Evolutionary conservation across 2,329 filamentous ascomycete species (phyloP).

Genomic region (Ascochyta koolunga): DNA sequence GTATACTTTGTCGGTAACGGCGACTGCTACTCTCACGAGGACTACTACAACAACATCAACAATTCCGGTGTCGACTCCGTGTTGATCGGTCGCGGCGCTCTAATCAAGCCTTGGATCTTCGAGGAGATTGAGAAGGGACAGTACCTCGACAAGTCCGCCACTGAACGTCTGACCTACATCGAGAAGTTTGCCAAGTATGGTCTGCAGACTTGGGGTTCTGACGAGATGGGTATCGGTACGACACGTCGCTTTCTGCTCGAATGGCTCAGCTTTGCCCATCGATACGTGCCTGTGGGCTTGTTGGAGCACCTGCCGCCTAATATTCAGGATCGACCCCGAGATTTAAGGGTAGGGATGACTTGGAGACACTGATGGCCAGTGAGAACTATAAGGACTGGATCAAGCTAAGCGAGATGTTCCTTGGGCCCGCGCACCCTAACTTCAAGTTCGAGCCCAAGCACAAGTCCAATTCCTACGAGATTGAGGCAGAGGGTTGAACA

Average conservation of each 20-base stretch:
- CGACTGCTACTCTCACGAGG: conserved; percentile 90
- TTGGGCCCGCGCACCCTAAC: conserved; percentile 85
- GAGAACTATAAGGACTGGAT: conserved; percentile 97
- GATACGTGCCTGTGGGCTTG: conserved; percentile 89
- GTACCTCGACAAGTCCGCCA: conserved; percentile 92
- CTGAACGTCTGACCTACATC: conserved; percentile 82
- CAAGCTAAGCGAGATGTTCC: conserved; percentile 98
- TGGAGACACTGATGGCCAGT: conserved; percentile 92
- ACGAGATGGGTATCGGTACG: conserved; percentile 90
- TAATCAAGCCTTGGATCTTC: conserved; percentile 98
- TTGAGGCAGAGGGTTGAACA: conserved; percentile 59
- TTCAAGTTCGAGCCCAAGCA: conserved; percentile 98
- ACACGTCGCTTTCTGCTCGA: conserved; percentile 93
- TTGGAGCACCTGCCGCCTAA: conserved; percentile 86
- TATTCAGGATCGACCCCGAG: conserved; percentile 89
- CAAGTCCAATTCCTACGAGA: conserved; percentile 90
- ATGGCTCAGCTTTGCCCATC: conserved; percentile 91
- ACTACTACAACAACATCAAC: conserved; percentile 80
- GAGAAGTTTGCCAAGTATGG: conserved; percentile 91
- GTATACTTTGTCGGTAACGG: conserved; percentile 96
- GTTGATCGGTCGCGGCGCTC: conserved; percentile 94
- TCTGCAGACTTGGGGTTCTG: conserved; percentile 92
- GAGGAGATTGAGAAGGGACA: conserved; percentile 92
- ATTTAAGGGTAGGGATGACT: conserved; percentile 81
- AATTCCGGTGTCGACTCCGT: conserved; percentile 86